phyloP scores from a whole-genome alignment of 352 stramenopile species.

The Blastocystis sp. region DNA sequence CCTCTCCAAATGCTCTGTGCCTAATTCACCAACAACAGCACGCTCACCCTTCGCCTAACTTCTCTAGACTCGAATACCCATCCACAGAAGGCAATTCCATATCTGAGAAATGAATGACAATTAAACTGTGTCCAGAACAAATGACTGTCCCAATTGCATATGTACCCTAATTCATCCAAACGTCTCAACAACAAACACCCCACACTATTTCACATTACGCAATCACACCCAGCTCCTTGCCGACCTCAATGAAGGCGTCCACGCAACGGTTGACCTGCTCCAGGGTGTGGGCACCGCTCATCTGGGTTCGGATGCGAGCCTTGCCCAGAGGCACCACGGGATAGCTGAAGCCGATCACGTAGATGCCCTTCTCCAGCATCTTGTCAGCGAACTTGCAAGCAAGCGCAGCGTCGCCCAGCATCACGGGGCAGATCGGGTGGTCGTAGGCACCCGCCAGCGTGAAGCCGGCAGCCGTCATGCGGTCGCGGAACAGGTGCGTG shows the following conservation, averaged over 20 bases:
- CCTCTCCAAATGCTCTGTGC: too few relatives aligned
- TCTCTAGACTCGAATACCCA: too few relatives aligned
- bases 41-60: too few relatives aligned
- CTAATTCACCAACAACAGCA: too few relatives aligned
- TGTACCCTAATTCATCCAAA: too few relatives aligned
- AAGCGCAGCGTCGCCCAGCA: slow-evolving; percentile 85
- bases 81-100: not conserved
- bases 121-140: too few relatives aligned
- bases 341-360: slow-evolving; percentile 90
- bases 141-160: too few relatives aligned
- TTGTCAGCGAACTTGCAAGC: slow-evolving; percentile 84
- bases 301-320: slow-evolving; percentile 85
- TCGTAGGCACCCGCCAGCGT: slow-evolving; percentile 80
- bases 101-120: not conserved
- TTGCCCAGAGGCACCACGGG: slow-evolving; percentile 87
- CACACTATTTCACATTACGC: slow-evolving; percentile 16
- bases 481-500: slow-evolving; percentile 85
- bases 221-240: slow-evolving; percentile 76
- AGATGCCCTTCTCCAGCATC: slow-evolving; percentile 87
- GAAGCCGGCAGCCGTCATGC: slow-evolving; percentile 85
- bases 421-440: slow-evolving; percentile 85
- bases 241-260: slow-evolving; percentile 86
- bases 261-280: slow-evolving; percentile 85
- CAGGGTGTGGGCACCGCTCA: slow-evolving; percentile 85
- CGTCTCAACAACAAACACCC: slow-evolving; percentile 44